These are phyloP conservation scores for Populus tremula DNA, from an alignment of 345 rosid genomes.

Conservation along the genomic window DNA sequence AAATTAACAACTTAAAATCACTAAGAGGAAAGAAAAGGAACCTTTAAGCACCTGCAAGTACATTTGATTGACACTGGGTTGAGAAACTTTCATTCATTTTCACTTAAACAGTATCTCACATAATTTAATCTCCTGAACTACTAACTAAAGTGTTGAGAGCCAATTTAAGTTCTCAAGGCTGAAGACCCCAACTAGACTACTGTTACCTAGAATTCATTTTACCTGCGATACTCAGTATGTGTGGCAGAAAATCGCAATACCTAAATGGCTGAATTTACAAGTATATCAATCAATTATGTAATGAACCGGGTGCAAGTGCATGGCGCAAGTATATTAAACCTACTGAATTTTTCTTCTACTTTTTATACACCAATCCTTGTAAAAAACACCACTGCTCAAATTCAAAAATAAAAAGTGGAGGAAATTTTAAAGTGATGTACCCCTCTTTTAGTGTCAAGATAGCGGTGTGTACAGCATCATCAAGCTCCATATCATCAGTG, in stretches of 20 bases:
- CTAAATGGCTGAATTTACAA: neutral
- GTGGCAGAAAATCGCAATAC: neutral
- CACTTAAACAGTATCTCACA: too few species aligned
- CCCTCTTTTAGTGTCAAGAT: conserved; percentile 93
- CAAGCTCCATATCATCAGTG: conserved; percentile 97
- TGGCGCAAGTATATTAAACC: neutral
- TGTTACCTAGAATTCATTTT: neutral
- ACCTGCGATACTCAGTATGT: neutral
- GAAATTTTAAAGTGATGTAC: conserved; percentile 31
- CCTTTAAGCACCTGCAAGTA: too few species aligned
- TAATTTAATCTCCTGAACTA: too few species aligned
- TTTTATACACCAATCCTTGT: neutral
- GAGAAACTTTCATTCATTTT: too few species aligned
- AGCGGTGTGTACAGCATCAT: conserved; percentile 98
- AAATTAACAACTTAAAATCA: neutral
- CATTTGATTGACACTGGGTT: too few species aligned
- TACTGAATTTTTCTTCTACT: neutral
- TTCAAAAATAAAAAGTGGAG: conserved; percentile 1
- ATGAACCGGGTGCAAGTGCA: neutral
- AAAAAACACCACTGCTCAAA: neutral
- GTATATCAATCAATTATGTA: neutral
- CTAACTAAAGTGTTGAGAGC: neutral
- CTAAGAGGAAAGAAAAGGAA: too few species aligned
- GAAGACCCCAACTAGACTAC: neutral
- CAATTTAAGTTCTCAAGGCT: neutral